These are phyloP conservation scores for sorghum (Sorghum bicolor) DNA, from an alignment of 176 grass and related monocot genomes.

Conservation along the genomic window Sorghum_bicolor_NCBIv3 NC_012876.2:19899501-19900000, in stretches of 20 bases:
- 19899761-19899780: conserved; percentile 97
- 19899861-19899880: conserved; percentile 73
- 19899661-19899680: conserved; percentile 95
- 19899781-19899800: conserved; percentile 91
- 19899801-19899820: conserved; percentile 80
- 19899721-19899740: conserved; percentile 94
- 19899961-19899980: conserved; percentile 74
- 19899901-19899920: conserved; percentile 97
- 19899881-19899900: conserved; percentile 80
- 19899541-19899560: conserved; percentile 94
- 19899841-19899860: conserved; percentile 91
- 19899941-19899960: conserved; percentile 82
- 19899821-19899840: conserved; percentile 77
- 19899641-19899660: conserved; percentile 75
- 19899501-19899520: conserved; percentile 69
- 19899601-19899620: conserved; percentile 55
- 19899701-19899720: conserved; percentile 88
- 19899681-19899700: conserved; percentile 63
- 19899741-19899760: conserved; percentile 95
- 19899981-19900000: conserved; percentile 78
- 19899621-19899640: conserved; percentile 63
- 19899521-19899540: conserved; percentile 96
- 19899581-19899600: conserved; percentile 73
- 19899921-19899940: conserved; percentile 77
- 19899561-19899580: conserved; percentile 95